These are phyloP conservation scores for Alternaria gansuensis DNA, from an alignment of 2,329 filamentous ascomycete genomes.

Conservation along the genomic window DNA sequence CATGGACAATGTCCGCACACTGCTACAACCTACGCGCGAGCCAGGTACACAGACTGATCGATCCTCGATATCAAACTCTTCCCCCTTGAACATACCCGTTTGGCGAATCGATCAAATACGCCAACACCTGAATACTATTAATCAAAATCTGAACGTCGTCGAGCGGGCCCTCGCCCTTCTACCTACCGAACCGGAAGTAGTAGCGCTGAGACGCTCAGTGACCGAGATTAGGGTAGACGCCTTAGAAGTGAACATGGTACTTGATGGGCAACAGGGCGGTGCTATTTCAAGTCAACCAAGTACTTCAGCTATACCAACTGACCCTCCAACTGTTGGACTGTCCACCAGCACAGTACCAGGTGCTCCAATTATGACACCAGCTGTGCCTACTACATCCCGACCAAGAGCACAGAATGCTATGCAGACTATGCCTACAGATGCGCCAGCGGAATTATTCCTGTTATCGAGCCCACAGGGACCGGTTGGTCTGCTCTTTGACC, in stretches of 20 bases:
- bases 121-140: constrained; percentile 37
- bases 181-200: constrained; percentile 42
- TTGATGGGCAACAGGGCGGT: constrained; percentile 31
- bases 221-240: constrained; percentile 40
- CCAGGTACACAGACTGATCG: constrained; percentile 10
- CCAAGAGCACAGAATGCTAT: constrained; percentile 12
- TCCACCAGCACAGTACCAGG: constrained; percentile 12
- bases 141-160: constrained; percentile 38
- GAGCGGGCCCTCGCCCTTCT: constrained; percentile 41
- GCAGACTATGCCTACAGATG: constrained; percentile 26
- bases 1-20: constrained; percentile 43
- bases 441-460: constrained; percentile 46
- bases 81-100: constrained; percentile 24
- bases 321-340: background rate
- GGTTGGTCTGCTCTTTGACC: constrained; percentile 49
- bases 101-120: constrained; percentile 45
- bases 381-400: constrained; percentile 20
- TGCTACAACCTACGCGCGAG: constrained; percentile 29
- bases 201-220: constrained; percentile 42
- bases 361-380: constrained; percentile 9
- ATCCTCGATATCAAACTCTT: background rate
- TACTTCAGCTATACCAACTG: background rate
- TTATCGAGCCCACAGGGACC: constrained; percentile 51
- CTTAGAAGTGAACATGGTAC: constrained; percentile 31
- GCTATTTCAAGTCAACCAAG: constrained; percentile 4